A percentile compares a stretch with the other conserved stretches of the same genome.
phyloP scores from a whole-genome alignment of 2,329 filamentous ascomycete species.

The Cordyceps pruinosa region DNA sequence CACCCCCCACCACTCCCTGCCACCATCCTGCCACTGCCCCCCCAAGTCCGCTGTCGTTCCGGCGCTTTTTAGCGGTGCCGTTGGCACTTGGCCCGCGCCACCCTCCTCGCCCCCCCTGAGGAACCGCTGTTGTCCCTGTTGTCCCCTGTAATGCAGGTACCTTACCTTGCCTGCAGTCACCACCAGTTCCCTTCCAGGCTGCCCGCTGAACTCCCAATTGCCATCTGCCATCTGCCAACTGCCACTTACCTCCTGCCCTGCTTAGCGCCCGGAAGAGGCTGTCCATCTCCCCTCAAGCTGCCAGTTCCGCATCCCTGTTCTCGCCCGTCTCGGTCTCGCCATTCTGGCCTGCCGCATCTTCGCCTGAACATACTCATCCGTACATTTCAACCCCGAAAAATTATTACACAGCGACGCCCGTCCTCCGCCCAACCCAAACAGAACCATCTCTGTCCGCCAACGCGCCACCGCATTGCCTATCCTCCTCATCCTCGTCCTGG shows the following conservation, averaged over 20 bases:
- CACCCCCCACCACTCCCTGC: background rate
- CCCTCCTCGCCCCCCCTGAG: too few relatives aligned
- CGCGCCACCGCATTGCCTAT: background rate
- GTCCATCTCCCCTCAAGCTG: background rate
- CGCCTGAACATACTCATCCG: conserved; percentile 1
- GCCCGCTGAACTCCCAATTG: background rate
- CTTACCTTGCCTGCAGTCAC: too few relatives aligned
- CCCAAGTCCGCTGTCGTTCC: background rate
- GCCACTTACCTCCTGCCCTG: background rate
- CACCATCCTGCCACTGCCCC: background rate
- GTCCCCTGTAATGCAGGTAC: background rate
- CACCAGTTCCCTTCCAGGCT: background rate
- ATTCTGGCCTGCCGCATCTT: conserved; percentile 6
- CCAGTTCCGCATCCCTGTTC: background rate
- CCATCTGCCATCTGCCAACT: background rate
- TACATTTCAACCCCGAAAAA: background rate
- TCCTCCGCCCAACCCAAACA: background rate
- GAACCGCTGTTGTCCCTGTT: too few relatives aligned
- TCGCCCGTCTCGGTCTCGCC: conserved; percentile 1
- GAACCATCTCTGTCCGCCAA: background rate
- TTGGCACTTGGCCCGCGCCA: too few relatives aligned
- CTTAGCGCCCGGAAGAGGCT: conserved; percentile 2
- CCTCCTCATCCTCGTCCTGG: background rate
- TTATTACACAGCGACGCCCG: background rate
- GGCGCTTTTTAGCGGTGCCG: background rate